These are phyloP conservation scores for Populus euphratica DNA, from an alignment of 345 rosid genomes.

Conservation along the genomic window DNA sequence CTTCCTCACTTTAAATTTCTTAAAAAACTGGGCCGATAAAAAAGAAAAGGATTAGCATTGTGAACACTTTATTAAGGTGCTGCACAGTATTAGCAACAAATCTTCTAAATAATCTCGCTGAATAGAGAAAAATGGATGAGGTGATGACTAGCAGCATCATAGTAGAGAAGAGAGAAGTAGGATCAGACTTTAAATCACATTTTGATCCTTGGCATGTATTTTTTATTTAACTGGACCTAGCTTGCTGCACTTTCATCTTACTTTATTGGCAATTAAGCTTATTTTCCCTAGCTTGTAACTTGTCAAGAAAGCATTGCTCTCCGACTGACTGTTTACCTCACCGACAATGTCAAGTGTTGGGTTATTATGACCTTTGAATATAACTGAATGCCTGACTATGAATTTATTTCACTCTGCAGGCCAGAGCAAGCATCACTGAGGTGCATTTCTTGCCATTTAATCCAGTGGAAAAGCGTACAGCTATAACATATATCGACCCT, in stretches of 20 bases:
- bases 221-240: not conserved
- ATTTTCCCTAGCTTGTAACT: not conserved
- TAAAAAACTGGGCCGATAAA: not conserved
- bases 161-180: not conserved
- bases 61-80: not conserved
- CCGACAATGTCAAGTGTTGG: not conserved
- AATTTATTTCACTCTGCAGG: conserved; percentile 28
- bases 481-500: conserved; percentile 68
- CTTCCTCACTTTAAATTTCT: not conserved
- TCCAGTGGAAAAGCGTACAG: conserved; percentile 86
- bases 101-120: not conserved
- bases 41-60: not conserved
- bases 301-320: not conserved
- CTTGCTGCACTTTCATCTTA: not conserved
- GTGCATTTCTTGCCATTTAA: conserved; percentile 82
- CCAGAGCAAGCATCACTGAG: conserved; percentile 70
- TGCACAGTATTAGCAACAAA: not conserved
- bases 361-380: not conserved
- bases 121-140: not conserved
- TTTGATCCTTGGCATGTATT: not conserved
- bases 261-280: not conserved
- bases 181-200: not conserved
- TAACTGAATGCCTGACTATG: not conserved
- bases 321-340: not conserved
- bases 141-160: not conserved